phyloP scores from a whole-genome alignment of 2,329 filamentous ascomycete species.

The Monosporascus sp. region DNA sequence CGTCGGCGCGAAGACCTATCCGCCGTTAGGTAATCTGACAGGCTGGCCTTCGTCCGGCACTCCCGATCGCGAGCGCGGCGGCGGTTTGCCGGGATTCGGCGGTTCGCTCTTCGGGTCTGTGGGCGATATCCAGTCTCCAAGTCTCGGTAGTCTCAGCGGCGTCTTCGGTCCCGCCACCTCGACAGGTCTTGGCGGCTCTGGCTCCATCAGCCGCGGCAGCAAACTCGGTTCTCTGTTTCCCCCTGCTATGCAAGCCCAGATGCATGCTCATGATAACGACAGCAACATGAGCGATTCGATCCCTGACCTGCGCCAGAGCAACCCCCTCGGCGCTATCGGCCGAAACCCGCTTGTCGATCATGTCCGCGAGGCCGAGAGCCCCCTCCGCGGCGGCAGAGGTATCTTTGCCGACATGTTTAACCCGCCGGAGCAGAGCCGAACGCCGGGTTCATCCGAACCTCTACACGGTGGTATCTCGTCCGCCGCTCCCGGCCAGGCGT shows the following conservation, averaged over 20 bases:
- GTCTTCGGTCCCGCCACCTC: constrained; percentile 62
- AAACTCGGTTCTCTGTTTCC: constrained; percentile 87
- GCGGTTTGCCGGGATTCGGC: constrained; percentile 58
- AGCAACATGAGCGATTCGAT: constrained; percentile 46
- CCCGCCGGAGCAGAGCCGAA: constrained; percentile 27
- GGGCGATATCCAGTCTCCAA: constrained; percentile 72
- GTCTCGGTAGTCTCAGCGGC: constrained; percentile 59
- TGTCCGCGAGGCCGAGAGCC: constrained; percentile 53
- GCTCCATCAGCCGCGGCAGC: constrained; percentile 68
- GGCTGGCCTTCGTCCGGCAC: constrained; percentile 63
- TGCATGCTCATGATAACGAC: constrained; percentile 68
- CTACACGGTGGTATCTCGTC: constrained; percentile 17
- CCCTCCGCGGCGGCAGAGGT: constrained; percentile 49
- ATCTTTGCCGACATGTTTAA: constrained; percentile 52
- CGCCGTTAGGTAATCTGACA: constrained; percentile 53
- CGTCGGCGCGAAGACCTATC: constrained; percentile 70
- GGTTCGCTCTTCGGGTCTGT: constrained; percentile 74
- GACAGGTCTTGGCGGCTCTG: constrained; percentile 48
- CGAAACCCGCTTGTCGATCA: constrained; percentile 52
- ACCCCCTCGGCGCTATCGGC: constrained; percentile 63
- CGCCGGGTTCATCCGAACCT: constrained; percentile 27
- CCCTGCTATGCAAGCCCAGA: constrained; percentile 82
- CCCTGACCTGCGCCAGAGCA: constrained; percentile 54
- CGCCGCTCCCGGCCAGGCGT: constrained; percentile 26
- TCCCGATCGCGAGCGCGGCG: constrained; percentile 59